phyloP scores from a whole-genome alignment of 148 eudicot species.

The Fagopyrum esculentum region DNA sequence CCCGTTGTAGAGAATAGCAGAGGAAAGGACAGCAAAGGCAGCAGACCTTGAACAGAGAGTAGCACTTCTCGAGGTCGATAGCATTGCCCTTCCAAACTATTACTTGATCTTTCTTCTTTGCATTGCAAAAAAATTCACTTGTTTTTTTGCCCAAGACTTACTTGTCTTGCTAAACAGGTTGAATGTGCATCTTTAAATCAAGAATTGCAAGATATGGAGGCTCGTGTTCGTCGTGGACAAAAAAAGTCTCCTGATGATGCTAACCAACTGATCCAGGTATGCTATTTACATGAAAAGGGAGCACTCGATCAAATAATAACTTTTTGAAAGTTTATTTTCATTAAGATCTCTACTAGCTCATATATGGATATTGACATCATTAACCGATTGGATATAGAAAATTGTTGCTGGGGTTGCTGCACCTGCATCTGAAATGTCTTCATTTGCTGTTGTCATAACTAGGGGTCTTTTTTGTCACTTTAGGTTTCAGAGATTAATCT shows the following conservation, averaged over 20 bases:
- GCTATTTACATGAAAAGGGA: not conserved
- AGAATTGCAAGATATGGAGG: constrained; percentile 98
- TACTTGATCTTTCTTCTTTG: not conserved
- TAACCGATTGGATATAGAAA: not conserved
- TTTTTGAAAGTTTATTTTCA: not conserved
- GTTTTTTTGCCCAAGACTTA: constrained; percentile 7
- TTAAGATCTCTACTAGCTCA: not conserved
- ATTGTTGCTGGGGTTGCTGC: not conserved
- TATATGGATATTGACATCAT: not conserved
- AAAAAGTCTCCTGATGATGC: constrained; percentile 96
- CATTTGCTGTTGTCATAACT: not conserved
- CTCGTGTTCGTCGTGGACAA: constrained; percentile 82
- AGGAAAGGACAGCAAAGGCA: constrained; percentile 85
- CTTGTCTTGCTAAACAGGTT: constrained; percentile 37
- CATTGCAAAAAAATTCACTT: not conserved
- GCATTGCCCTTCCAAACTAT: not conserved
- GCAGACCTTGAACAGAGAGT: constrained; percentile 94
- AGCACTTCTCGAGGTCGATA: constrained; percentile 85
- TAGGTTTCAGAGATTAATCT: not conserved
- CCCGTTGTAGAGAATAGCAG: constrained; percentile 69
- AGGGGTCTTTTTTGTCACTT: not conserved
- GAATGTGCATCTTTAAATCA: constrained; percentile 90
- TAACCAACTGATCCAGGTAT: constrained; percentile 89
- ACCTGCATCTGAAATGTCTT: not conserved
- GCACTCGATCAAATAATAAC: not conserved